phyloP scores from a whole-genome alignment of 129 eudicot genomes.

The Flaveria brownii region DNA sequence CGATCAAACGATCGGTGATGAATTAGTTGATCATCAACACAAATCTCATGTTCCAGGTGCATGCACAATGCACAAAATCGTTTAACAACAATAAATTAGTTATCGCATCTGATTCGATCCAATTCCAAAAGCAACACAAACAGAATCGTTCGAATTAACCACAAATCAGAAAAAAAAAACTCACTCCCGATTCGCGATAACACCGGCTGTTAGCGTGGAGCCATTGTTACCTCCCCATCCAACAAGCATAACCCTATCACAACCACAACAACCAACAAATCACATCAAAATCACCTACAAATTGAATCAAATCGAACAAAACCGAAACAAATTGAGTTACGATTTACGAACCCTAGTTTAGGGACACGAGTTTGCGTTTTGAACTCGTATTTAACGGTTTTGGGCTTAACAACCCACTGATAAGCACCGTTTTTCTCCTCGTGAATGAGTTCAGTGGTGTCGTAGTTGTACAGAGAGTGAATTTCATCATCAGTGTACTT shows the following conservation, averaged over 20 bases:
- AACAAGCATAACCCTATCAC: slow-evolving; percentile 87
- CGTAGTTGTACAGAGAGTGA: slow-evolving; percentile 75
- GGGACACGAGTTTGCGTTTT: slow-evolving; percentile 82
- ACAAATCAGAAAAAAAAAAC: slow-evolving; percentile 24
- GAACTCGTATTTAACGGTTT: slow-evolving; percentile 88
- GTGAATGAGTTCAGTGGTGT: slow-evolving; percentile 93
- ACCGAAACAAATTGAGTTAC: not conserved
- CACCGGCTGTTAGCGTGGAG: slow-evolving; percentile 90
- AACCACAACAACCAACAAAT: not conserved
- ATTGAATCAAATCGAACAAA: too few species aligned
- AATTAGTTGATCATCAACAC: too few species aligned
- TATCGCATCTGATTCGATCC: slow-evolving; percentile 14
- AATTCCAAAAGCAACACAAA: slow-evolving; percentile 1
- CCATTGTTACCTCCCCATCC: slow-evolving; percentile 99
- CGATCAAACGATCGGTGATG: too few species aligned
- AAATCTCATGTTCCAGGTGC: not conserved
- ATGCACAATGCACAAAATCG: not conserved
- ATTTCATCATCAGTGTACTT: slow-evolving; percentile 77
- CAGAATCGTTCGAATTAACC: not conserved
- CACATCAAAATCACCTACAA: not conserved
- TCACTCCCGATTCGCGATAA: slow-evolving; percentile 91
- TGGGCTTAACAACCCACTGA: slow-evolving; percentile 97
- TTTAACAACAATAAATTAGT: not conserved
- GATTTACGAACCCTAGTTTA: slow-evolving; percentile 68
- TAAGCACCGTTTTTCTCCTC: slow-evolving; percentile 74